Evolutionary conservation across 2,329 filamentous ascomycete species (phyloP).

Genomic region (Monilinia vaccinii-corymbosi): DNA sequence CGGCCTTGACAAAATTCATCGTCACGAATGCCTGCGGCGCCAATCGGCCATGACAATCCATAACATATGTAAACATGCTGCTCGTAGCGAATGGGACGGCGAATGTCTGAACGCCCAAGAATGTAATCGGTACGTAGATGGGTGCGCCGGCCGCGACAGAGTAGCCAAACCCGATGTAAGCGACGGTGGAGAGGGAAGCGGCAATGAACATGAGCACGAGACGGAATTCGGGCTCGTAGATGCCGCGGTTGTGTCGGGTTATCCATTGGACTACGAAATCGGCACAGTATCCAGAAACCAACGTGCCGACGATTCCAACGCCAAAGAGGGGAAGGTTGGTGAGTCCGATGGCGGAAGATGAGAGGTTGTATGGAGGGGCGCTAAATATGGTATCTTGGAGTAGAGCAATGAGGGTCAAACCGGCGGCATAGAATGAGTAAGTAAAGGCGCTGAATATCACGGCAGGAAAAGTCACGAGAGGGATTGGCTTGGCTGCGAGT

Average conservation of each 20-base stretch:
- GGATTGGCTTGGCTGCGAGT: slow-evolving; percentile 36
- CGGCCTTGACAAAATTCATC: slow-evolving; percentile 34
- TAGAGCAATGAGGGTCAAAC: slow-evolving; percentile 21
- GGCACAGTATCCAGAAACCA: slow-evolving; percentile 29
- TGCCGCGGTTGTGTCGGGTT: slow-evolving; percentile 39
- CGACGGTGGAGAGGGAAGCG: slow-evolving; percentile 28
- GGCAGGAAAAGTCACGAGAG: slow-evolving; percentile 41
- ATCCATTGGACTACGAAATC: slow-evolving; percentile 35
- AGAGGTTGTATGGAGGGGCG: slow-evolving; percentile 18
- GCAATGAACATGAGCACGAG: slow-evolving; percentile 32
- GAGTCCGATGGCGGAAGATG: slow-evolving; percentile 17
- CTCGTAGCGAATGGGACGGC: slow-evolving; percentile 32
- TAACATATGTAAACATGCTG: slow-evolving; percentile 33
- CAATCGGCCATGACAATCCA: slow-evolving; percentile 33
- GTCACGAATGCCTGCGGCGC: slow-evolving; percentile 35
- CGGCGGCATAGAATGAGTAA: slow-evolving; percentile 20
- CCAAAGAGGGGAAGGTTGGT: slow-evolving; percentile 18
- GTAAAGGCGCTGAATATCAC: slow-evolving; percentile 29
- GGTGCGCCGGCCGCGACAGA: slow-evolving; percentile 27
- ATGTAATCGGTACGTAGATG: slow-evolving; percentile 27
- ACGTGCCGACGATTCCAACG: slow-evolving; percentile 28
- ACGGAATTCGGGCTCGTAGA: slow-evolving; percentile 46
- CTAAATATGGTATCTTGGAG: slow-evolving; percentile 21
- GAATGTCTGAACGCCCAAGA: slow-evolving; percentile 31
- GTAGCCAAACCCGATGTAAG: slow-evolving; percentile 35